phyloP scores from a whole-genome alignment of 1,139 yeast genomes.

The Debaryomycetaceae sp. region DNA sequence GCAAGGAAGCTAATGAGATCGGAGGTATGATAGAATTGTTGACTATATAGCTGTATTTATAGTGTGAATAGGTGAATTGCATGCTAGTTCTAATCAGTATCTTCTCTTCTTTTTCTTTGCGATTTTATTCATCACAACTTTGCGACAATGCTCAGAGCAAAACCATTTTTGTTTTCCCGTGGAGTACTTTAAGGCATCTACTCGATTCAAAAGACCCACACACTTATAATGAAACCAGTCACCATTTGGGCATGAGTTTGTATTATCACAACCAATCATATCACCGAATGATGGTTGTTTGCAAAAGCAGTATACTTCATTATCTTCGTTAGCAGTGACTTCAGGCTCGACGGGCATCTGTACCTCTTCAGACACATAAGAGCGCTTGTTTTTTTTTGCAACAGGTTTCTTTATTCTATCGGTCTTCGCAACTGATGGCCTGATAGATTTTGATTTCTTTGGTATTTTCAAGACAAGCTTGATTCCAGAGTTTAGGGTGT shows the following conservation, averaged over 20 bases:
- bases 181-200: constrained; percentile 36
- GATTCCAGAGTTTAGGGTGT: constrained; percentile 14
- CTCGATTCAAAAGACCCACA: constrained; percentile 40
- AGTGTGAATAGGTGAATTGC: background rate
- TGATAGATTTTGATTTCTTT: constrained; percentile 6
- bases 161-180: constrained; percentile 40
- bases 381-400: constrained; percentile 1
- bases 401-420: constrained; percentile 2
- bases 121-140: constrained; percentile 12
- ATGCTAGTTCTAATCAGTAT: constrained; percentile 4
- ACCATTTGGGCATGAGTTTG: constrained; percentile 40
- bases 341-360: constrained; percentile 1
- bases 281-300: constrained; percentile 84
- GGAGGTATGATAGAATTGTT: constrained; percentile 92
- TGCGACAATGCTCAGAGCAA: constrained; percentile 35
- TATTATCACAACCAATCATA: constrained; percentile 71
- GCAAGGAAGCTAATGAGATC: constrained; percentile 83
- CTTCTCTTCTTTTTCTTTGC: constrained; percentile 16
- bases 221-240: constrained; percentile 52
- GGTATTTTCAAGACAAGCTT: constrained; percentile 31
- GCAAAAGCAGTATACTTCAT: constrained; percentile 47
- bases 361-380: constrained; percentile 1
- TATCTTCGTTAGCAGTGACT: constrained; percentile 16
- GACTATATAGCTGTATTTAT: constrained; percentile 30
- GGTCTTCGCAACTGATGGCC: background rate